Conservation (phyloP, 2,329 filamentous ascomycete genomes). For the Sporothrix pallida region DNA sequence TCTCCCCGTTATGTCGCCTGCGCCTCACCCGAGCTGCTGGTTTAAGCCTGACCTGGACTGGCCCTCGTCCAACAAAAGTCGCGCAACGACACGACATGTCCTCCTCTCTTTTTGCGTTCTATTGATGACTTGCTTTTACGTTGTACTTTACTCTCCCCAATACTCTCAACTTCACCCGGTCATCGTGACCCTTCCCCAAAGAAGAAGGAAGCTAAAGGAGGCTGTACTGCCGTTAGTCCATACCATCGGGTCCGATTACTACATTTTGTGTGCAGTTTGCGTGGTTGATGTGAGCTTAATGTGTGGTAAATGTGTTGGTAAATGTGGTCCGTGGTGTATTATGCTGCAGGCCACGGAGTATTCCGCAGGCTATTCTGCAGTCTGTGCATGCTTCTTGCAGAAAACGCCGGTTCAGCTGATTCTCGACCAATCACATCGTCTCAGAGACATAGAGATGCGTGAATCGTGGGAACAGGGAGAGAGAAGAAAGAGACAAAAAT, state of each 20-base stretch:
- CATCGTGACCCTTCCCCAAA: neutral
- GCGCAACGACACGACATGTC: neutral
- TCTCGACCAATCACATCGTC: slow-evolving; percentile 10
- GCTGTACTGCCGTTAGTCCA: slow-evolving; percentile 28
- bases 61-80: neutral
- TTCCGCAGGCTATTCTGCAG: neutral
- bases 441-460: slow-evolving; percentile 22
- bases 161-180: no score
- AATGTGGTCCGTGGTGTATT: no score
- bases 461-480: neutral
- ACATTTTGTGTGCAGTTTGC: neutral
- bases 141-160: no score
- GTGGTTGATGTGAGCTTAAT: no score
- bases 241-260: slow-evolving; percentile 15
- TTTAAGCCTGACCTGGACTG: neutral
- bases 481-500: neutral
- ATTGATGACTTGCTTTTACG: neutral
- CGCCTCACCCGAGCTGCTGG: slow-evolving; percentile 12
- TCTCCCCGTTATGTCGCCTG: neutral
- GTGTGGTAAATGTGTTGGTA: no score
- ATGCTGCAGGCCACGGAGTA: no score
- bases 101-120: no score
- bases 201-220: slow-evolving; percentile 17
- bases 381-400: neutral
- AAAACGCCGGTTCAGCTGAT: slow-evolving; percentile 1